Evolutionary conservation across 306 rosid genomes (phyloP).

Genomic region (Senna siamea): DNA sequence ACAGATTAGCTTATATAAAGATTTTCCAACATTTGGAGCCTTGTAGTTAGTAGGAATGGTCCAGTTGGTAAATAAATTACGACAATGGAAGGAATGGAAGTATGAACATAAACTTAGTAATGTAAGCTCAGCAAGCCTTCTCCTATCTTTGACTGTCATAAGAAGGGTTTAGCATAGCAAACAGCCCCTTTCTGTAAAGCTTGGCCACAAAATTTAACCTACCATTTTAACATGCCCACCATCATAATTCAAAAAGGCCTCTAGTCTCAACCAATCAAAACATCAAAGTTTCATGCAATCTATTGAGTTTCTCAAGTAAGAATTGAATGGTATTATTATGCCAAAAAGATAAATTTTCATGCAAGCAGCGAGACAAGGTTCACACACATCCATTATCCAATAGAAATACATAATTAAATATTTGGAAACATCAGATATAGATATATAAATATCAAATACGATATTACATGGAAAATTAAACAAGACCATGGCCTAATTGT

Average conservation of each 20-base stretch:
- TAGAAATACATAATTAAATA: background rate
- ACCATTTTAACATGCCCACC: background rate
- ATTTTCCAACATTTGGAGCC: too few species aligned
- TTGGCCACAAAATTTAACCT: background rate
- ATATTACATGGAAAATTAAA: background rate
- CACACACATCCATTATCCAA: background rate
- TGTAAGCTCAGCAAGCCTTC: conserved; percentile 3
- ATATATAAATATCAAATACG: background rate
- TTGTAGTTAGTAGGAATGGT: too few species aligned
- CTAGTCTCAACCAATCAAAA: background rate
- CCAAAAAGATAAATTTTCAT: background rate
- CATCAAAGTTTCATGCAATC: background rate
- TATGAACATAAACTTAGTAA: background rate
- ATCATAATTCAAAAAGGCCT: background rate
- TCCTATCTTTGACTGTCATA: background rate
- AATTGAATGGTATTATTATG: background rate
- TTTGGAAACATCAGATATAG: background rate
- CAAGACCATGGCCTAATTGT: background rate
- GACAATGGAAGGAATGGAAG: background rate
- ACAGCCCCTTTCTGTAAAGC: background rate
- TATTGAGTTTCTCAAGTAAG: background rate
- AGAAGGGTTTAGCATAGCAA: background rate
- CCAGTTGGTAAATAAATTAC: background rate
- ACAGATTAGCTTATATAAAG: too few species aligned
- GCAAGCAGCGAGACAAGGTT: background rate